phyloP scores from a whole-genome alignment of 2,329 filamentous ascomycete genomes.

The Nemania diffusa region DNA sequence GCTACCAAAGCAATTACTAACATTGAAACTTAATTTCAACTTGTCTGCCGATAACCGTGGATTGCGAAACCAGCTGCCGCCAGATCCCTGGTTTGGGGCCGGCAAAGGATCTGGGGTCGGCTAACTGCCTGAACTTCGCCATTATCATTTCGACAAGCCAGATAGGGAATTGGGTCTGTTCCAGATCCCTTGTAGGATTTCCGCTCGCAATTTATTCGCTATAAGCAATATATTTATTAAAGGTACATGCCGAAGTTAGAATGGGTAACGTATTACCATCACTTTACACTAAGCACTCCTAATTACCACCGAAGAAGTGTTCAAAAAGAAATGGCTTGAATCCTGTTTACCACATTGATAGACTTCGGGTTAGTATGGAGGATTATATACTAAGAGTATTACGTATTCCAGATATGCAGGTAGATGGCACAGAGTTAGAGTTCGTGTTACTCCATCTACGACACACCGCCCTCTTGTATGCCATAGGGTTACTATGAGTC shows the following conservation, averaged over 20 bases:
- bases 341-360: not conserved
- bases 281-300: not conserved
- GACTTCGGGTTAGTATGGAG: not conserved
- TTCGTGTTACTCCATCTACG: not conserved
- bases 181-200: not conserved
- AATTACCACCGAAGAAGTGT: not conserved
- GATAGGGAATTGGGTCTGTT: not conserved
- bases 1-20: not conserved
- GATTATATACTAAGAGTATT: not conserved
- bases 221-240: no score
- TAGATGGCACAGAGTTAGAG: not conserved
- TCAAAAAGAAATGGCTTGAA: not conserved
- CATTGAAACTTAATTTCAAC: not conserved
- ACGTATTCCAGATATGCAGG: not conserved
- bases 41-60: not conserved
- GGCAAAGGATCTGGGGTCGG: no score
- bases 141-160: not conserved
- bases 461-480: not conserved
- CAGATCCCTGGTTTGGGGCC: no score
- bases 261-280: no score
- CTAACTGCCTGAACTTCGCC: not conserved
- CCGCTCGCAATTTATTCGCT: not conserved
- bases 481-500: not conserved
- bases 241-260: no score
- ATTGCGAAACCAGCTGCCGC: not conserved